Base-by-base conservation (phyloP, 176 grass and related monocot species). In the Rhipidocladum racemiflorum region DNA sequence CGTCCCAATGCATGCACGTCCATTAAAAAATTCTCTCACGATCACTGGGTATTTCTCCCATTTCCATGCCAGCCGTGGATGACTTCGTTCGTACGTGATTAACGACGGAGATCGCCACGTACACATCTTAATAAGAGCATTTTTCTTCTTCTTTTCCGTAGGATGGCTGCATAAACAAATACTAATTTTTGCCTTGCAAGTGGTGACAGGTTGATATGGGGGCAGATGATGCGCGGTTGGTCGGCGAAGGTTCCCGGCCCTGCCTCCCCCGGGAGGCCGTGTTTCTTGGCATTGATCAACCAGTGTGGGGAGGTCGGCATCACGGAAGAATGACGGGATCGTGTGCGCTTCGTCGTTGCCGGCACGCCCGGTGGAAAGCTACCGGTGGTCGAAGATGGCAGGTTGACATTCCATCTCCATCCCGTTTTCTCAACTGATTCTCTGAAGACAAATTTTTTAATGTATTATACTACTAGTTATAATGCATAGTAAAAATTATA, bases 201-300 rank as follows among this genome's bases (percentile, higher is more conserved):
- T 78, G 78, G 86, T 16, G 57, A 8, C 0, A 79, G 86, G 80
- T 30, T 65, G 48, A 84, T 79, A 36, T 57, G 81, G 67, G 86
- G 67, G 48, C 66, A 72, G 56, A 30, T 28, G 86, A 62, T 71
- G 50, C 5, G 57, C 7, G 67, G 81, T n/a, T 6, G 56, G 54
- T 43, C 72, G 2, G 5, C 55, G 73, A 88, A 72, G 73, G 86
- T 72, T 78, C 86, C 81, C 72, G 79, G 40, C 25, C 21, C 3
- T 14, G 80, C 74, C 86, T 88, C 10, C 86, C 80, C 80, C 73
- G 6, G 86, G 35, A 23, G 57, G 21, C 74, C 74, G 67, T 36
- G 80, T 78, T 88, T 53, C 65, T 25, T 25, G 53, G 18, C 53
- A 51, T 59, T 35, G 62, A 82, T 39, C 85, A 70, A 63, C 85